phyloP scores from a whole-genome alignment of 2,329 filamentous ascomycete species.

The Aspergillus brunneoviolaceus region DNA sequence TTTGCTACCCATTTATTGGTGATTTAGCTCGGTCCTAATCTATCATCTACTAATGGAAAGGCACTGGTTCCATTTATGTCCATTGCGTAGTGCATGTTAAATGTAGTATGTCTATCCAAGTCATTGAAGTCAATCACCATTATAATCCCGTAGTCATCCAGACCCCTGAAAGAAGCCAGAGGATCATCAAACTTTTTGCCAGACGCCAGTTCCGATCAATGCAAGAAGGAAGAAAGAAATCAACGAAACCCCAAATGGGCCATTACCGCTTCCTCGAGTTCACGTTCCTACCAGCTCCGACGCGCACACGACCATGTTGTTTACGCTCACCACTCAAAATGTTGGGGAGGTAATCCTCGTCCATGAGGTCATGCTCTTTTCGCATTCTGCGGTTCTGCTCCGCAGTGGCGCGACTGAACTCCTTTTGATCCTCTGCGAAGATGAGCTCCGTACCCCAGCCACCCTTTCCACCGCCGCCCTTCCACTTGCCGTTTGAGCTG shows the following conservation, averaged over 20 bases:
- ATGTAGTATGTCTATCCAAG: constrained; percentile 16
- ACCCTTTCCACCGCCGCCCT: constrained; percentile 70
- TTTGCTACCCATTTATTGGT: neutral
- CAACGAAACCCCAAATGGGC: constrained; percentile 16
- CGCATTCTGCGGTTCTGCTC: constrained; percentile 59
- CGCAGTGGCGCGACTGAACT: constrained; percentile 67
- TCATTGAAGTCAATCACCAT: constrained; percentile 10
- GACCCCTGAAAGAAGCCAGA: constrained; percentile 8
- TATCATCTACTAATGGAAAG: neutral
- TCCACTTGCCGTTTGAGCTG: constrained; percentile 72
- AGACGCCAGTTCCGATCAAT: constrained; percentile 20
- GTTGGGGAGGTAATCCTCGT: constrained; percentile 84
- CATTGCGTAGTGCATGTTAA: constrained; percentile 9
- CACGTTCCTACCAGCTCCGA: constrained; percentile 82
- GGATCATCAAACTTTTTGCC: constrained; percentile 24
- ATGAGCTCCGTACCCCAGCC: constrained; percentile 86
- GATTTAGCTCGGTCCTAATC: constrained; percentile 1
- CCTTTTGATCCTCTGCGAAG: constrained; percentile 92
- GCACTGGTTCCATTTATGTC: constrained; percentile 13
- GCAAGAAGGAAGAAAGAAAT: constrained; percentile 12
- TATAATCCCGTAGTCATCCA: constrained; percentile 13
- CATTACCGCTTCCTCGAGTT: constrained; percentile 67
- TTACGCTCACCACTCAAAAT: constrained; percentile 79
- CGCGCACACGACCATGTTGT: constrained; percentile 65
- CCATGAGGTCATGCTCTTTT: constrained; percentile 83